Conservation (phyloP, 2,329 filamentous ascomycete species). For the Nannizziopsis barbatae region DNA sequence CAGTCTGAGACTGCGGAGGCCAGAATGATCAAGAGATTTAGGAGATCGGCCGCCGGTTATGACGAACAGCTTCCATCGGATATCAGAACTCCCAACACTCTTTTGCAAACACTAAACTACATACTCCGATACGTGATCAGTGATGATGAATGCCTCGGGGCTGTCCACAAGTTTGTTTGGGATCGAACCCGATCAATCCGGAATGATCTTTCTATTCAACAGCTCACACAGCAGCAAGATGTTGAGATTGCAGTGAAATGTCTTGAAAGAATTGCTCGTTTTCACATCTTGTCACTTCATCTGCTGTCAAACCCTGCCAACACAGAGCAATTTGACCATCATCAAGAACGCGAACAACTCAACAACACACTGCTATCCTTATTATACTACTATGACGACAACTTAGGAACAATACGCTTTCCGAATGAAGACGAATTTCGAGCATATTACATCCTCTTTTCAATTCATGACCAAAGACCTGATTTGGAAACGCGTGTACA, state of each 20-base stretch:
- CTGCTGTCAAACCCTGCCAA: slow-evolving; percentile 44
- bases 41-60: slow-evolving; percentile 51
- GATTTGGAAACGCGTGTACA: slow-evolving; percentile 50
- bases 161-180: slow-evolving; percentile 55
- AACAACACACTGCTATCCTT: slow-evolving; percentile 52
- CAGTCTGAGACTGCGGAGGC: slow-evolving; percentile 25
- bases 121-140: slow-evolving; percentile 42
- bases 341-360: slow-evolving; percentile 54
- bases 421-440: slow-evolving; percentile 53
- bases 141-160: slow-evolving; percentile 38
- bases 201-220: slow-evolving; percentile 55
- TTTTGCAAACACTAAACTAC: slow-evolving; percentile 40
- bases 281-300: slow-evolving; percentile 52
- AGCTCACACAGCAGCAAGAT: slow-evolving; percentile 46
- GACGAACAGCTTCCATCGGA: slow-evolving; percentile 54
- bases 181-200: slow-evolving; percentile 53
- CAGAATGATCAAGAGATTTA: slow-evolving; percentile 54
- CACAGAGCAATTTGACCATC: slow-evolving; percentile 44
- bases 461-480: slow-evolving; percentile 42
- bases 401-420: slow-evolving; percentile 39
- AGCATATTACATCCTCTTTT: slow-evolving; percentile 50
- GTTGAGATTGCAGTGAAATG: slow-evolving; percentile 48
- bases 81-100: slow-evolving; percentile 46
- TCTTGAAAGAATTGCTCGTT: slow-evolving; percentile 52
- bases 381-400: slow-evolving; percentile 51